Percentiles rank a stretch among this genome's conserved stretches.
Evolutionary conservation across 2,329 filamentous ascomycete genomes (phyloP).

Genomic region (Hypoxylon rubiginosum): DNA sequence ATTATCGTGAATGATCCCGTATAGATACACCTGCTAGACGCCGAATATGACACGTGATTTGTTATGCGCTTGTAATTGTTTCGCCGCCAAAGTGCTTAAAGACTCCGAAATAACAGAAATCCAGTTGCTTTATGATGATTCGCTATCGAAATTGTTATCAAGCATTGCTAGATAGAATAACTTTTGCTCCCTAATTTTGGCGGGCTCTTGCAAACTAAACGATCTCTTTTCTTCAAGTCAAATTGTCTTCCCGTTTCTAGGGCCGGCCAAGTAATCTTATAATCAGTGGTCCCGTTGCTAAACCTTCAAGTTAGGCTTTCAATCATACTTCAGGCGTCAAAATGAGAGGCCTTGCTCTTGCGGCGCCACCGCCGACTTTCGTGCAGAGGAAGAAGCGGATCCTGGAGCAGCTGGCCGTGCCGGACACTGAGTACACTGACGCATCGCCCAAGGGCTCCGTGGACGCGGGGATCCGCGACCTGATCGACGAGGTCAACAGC

Average conservation of each 20-base stretch:
- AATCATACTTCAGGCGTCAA: background rate
- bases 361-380: slow-evolving; percentile 58
- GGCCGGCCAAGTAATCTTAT: no score
- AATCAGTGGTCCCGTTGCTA: no score
- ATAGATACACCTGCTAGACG: background rate
- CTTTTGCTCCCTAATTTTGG: no score
- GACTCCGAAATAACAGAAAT: background rate
- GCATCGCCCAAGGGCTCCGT: slow-evolving; percentile 90
- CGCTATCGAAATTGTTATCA: background rate
- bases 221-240: no score
- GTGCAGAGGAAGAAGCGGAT: slow-evolving; percentile 78
- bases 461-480: slow-evolving; percentile 80
- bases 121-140: no score
- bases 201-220: no score
- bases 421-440: slow-evolving; percentile 81
- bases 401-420: slow-evolving; percentile 75
- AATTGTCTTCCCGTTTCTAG: no score
- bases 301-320: no score
- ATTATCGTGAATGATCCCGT: background rate
- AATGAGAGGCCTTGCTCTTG: slow-evolving; percentile 20
- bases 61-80: background rate
- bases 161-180: no score
- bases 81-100: background rate
- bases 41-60: background rate
- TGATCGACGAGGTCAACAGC: slow-evolving; percentile 84